Evolutionary conservation across 2,329 filamentous ascomycete genomes (phyloP).

Genomic region (Fusarium buharicum): DNA sequence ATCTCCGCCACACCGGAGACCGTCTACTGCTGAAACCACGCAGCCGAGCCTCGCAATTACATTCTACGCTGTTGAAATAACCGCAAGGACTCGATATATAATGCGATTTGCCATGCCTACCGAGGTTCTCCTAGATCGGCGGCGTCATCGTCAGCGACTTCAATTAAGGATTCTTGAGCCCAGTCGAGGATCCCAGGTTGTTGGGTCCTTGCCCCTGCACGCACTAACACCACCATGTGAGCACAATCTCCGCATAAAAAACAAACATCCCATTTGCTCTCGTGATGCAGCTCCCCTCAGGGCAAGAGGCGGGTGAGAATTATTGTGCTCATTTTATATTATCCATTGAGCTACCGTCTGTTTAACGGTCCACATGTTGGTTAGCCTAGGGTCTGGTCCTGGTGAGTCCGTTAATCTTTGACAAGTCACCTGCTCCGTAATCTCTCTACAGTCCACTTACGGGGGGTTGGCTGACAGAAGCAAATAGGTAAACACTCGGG

Average conservation of each 20-base stretch:
- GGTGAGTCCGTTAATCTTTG: slow-evolving; percentile 10
- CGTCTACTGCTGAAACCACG: slow-evolving; percentile 19
- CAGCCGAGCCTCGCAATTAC: slow-evolving; percentile 4
- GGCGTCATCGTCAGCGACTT: slow-evolving; percentile 33
- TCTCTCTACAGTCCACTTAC: slow-evolving; percentile 27
- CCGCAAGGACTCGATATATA: neutral
- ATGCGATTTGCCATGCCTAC: neutral
- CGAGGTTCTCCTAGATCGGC: slow-evolving; percentile 9
- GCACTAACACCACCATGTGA: slow-evolving; percentile 27
- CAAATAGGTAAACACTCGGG: slow-evolving; percentile 19
- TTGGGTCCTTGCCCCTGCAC: slow-evolving; percentile 33
- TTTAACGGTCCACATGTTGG: slow-evolving; percentile 2
- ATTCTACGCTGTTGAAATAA: neutral
- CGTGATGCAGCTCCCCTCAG: slow-evolving; percentile 34
- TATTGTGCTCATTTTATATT: slow-evolving; percentile 10
- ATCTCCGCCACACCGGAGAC: slow-evolving; percentile 25
- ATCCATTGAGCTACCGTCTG: slow-evolving; percentile 2
- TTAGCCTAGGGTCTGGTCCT: slow-evolving; percentile 9
- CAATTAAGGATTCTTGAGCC: slow-evolving; percentile 1
- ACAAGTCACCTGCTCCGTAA: slow-evolving; percentile 30
- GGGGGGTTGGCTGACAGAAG: slow-evolving; percentile 27
- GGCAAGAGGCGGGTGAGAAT: slow-evolving; percentile 19
- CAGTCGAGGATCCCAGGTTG: slow-evolving; percentile 28
- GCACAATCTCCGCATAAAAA: slow-evolving; percentile 41
- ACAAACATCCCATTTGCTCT: slow-evolving; percentile 27